Percentiles rank a stretch among this genome's conserved stretches.
These are phyloP conservation scores for Magnolia officinalis DNA, from an alignment of 164 flowering plant species.

Conservation along the genomic window DNA sequence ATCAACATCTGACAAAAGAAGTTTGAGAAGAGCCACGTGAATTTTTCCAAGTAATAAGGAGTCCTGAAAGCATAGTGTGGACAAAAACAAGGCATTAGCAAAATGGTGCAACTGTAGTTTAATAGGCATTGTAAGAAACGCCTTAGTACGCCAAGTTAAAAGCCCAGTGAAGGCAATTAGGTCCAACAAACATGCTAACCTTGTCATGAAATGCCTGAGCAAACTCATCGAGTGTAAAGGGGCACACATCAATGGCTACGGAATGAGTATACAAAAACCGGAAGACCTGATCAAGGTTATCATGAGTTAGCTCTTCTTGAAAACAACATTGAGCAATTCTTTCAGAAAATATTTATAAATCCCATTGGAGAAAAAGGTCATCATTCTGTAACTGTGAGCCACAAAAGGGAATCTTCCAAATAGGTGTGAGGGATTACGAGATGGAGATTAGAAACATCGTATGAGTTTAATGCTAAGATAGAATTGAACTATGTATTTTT, in stretches of 20 bases:
- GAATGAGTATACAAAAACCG: constrained; percentile 76
- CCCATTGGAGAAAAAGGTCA: background rate
- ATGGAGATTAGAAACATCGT: background rate
- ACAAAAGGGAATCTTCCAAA: too few relatives aligned
- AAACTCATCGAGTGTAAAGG: constrained; percentile 89
- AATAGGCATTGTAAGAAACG: background rate
- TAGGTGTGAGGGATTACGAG: too few relatives aligned
- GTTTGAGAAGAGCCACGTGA: constrained; percentile 68
- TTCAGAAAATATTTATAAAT: background rate
- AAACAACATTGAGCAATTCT: background rate
- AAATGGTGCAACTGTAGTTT: background rate
- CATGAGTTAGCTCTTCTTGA: constrained; percentile 8
- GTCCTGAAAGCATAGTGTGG: constrained; percentile 39
- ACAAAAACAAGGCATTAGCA: constrained; percentile 9
- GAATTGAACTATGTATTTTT: too few relatives aligned
- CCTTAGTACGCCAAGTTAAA: background rate
- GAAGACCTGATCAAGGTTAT: constrained; percentile 50
- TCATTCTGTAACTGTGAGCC: background rate
- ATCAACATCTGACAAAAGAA: constrained; percentile 63
- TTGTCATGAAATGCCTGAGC: constrained; percentile 87
- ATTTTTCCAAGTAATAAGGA: constrained; percentile 80
- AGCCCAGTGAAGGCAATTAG: background rate
- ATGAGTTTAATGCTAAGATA: background rate
- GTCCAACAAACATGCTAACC: constrained; percentile 34
- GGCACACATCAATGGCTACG: constrained; percentile 33